Conservation (phyloP, 164 flowering plant genomes). For the Santalum album region DNA sequence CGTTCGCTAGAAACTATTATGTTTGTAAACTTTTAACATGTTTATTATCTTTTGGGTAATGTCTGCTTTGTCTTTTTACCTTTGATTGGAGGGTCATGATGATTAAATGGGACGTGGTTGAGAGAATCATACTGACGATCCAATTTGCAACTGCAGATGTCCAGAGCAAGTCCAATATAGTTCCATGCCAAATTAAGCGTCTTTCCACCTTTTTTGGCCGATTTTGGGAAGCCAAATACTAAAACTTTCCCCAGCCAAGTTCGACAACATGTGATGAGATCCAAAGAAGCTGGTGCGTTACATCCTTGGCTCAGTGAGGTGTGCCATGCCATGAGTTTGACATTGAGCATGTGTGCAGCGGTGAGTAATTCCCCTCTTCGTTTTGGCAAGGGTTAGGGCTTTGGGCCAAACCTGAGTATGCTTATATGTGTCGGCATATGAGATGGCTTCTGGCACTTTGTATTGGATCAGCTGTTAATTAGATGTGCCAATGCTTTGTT, state of each 20-base stretch:
- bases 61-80: not conserved
- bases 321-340: slow-evolving; percentile 6
- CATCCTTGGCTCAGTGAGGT: slow-evolving; percentile 7
- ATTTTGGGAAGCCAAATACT: not conserved
- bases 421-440: too few relatives aligned
- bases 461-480: too few relatives aligned
- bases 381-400: too few relatives aligned
- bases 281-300: slow-evolving; percentile 4
- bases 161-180: slow-evolving; percentile 46
- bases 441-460: too few relatives aligned
- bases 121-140: not conserved
- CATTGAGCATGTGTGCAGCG: slow-evolving; percentile 3
- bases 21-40: not conserved
- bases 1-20: not conserved
- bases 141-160: slow-evolving; percentile 23
- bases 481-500: too few relatives aligned
- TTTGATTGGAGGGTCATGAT: not conserved
- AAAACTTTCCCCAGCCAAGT: not conserved
- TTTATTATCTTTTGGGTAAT: not conserved
- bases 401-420: too few relatives aligned
- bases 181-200: not conserved
- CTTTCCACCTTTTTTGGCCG: not conserved
- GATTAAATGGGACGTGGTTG: not conserved
- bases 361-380: too few relatives aligned
- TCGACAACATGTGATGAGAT: too few relatives aligned